Conservation (phyloP, 257 asterid genomes). For the Coffea canephora region DNA sequence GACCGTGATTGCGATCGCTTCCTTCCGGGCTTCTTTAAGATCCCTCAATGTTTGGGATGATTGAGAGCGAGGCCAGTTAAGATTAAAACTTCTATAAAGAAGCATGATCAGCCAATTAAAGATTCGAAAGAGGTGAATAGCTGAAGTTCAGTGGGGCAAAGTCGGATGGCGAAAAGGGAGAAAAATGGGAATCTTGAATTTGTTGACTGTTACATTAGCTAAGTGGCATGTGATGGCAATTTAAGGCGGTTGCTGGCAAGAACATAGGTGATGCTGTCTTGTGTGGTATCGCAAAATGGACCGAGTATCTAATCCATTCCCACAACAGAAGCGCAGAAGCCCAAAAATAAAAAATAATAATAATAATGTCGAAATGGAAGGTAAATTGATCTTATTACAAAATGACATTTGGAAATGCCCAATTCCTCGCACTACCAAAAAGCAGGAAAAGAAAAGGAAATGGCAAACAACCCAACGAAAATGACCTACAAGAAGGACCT, state of each 20-base stretch:
- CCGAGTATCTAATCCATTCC: neutral
- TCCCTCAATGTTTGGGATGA: constrained; percentile 24
- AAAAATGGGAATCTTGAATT: neutral
- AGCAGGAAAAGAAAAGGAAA: neutral
- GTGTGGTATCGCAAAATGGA: neutral
- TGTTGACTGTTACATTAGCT: neutral
- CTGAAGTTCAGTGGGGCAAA: neutral
- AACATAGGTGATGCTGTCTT: neutral
- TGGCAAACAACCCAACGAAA: neutral
- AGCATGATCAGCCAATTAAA: neutral
- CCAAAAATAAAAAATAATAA: neutral
- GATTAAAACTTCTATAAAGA: neutral
- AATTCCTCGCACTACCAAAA: constrained; percentile 4
- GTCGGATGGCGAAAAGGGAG: neutral
- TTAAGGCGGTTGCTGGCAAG: neutral
- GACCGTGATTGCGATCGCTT: constrained; percentile 12
- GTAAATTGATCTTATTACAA: constrained; percentile 5
- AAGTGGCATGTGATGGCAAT: neutral
- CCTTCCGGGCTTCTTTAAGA: constrained; percentile 24
- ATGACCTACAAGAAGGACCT: neutral
- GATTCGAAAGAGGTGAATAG: neutral
- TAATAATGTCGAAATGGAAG: no score
- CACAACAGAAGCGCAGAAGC: neutral
- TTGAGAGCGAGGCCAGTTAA: neutral
- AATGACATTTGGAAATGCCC: constrained; percentile 15